A percentile compares a stretch with the other conserved stretches of the same genome.
These are phyloP conservation scores for Phytophthora melonis DNA, from an alignment of 352 stramenopile genomes.

Conservation along the genomic window DNA sequence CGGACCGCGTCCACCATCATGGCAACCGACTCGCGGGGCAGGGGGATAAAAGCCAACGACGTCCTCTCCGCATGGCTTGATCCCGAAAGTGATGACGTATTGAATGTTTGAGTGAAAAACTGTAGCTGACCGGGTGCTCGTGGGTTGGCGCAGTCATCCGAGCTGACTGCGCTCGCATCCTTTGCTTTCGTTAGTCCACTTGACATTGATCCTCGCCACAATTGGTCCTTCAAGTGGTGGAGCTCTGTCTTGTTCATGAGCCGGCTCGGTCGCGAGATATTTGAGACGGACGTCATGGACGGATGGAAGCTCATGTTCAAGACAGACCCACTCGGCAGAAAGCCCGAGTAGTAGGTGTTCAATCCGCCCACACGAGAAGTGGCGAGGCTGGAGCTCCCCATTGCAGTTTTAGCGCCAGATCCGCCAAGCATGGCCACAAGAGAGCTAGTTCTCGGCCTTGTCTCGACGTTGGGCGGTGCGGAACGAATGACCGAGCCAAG, in stretches of 20 bases:
- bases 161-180: neutral
- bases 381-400: slow-evolving; percentile 15
- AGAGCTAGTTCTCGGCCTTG: slow-evolving; percentile 17
- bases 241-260: slow-evolving; percentile 45
- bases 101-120: slow-evolving; percentile 53
- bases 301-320: slow-evolving; percentile 23
- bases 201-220: slow-evolving; percentile 39
- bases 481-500: slow-evolving; percentile 15
- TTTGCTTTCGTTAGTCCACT: neutral
- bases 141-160: neutral
- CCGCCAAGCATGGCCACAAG: slow-evolving; percentile 30
- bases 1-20: slow-evolving; percentile 71
- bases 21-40: slow-evolving; percentile 66
- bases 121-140: slow-evolving; percentile 25
- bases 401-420: slow-evolving; percentile 6
- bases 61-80: neutral
- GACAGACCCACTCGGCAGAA: slow-evolving; percentile 36
- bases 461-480: slow-evolving; percentile 8
- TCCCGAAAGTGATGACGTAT: slow-evolving; percentile 25
- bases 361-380: slow-evolving; percentile 12
- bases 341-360: slow-evolving; percentile 33
- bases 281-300: slow-evolving; percentile 19
- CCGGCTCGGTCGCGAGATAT: slow-evolving; percentile 28
- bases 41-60: slow-evolving; percentile 38
- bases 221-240: slow-evolving; percentile 50